phyloP scores from a whole-genome alignment of 1,139 yeast genomes.

The Hansenula sp. region DNA sequence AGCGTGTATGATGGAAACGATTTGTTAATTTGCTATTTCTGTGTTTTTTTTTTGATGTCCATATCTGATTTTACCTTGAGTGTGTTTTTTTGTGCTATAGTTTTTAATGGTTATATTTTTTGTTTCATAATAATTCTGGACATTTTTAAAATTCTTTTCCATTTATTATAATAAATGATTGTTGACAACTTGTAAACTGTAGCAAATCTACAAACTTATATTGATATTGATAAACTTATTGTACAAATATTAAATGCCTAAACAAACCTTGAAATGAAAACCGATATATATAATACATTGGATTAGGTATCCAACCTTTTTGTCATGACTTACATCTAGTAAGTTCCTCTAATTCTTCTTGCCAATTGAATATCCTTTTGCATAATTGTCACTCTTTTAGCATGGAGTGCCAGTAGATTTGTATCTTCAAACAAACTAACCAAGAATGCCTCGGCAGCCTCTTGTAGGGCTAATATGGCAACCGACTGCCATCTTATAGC shows the following conservation, averaged over 20 bases:
- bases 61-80: too few relatives aligned
- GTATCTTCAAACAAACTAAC: constrained; percentile 88
- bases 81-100: too few relatives aligned
- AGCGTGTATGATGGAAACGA: constrained; percentile 9
- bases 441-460: constrained; percentile 87
- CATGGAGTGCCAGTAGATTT: constrained; percentile 86
- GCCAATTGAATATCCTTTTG: constrained; percentile 91
- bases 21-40: background rate
- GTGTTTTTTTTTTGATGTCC: background rate
- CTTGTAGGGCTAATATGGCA: constrained; percentile 86
- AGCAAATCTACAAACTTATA: too few relatives aligned
- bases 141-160: too few relatives aligned
- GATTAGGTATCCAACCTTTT: too few relatives aligned
- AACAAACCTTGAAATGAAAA: background rate
- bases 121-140: too few relatives aligned
- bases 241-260: background rate
- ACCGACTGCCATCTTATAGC: constrained; percentile 85
- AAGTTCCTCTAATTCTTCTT: constrained; percentile 72
- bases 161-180: too few relatives aligned
- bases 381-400: constrained; percentile 92
- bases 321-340: too few relatives aligned
- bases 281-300: background rate
- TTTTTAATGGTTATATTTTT: too few relatives aligned
- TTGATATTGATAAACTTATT: too few relatives aligned
- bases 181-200: too few relatives aligned